A percentile compares a stretch with the other conserved stretches of the same genome.
These are phyloP conservation scores for Botrytis hyacinthi DNA, from an alignment of 2,329 filamentous ascomycete genomes.

Conservation along the genomic window DNA sequence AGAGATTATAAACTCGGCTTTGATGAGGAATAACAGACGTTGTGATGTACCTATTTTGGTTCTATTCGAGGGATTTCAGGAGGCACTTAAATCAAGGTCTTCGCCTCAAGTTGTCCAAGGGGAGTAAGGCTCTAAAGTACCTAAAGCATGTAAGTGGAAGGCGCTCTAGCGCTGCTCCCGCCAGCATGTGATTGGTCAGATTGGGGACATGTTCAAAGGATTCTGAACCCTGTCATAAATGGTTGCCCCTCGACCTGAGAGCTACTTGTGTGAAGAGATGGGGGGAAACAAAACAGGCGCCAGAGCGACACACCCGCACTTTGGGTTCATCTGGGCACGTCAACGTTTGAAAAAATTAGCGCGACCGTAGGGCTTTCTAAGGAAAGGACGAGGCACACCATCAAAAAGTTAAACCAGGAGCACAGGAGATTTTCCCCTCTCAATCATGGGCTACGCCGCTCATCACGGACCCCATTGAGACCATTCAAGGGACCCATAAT, in stretches of 20 bases:
- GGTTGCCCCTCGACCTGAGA: constrained; percentile 16
- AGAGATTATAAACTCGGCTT: constrained; percentile 22
- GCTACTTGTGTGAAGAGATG: constrained; percentile 17
- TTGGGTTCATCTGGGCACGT: constrained; percentile 40
- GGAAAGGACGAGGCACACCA: constrained; percentile 19
- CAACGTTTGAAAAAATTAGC: constrained; percentile 20
- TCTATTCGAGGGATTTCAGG: constrained; percentile 32
- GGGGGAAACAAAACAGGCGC: constrained; percentile 22
- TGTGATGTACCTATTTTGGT: constrained; percentile 36
- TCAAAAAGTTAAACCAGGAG: background rate
- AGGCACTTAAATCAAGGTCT: constrained; percentile 33
- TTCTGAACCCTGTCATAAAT: constrained; percentile 18
- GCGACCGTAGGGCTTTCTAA: constrained; percentile 21
- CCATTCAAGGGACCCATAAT: background rate
- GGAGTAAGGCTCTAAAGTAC: constrained; percentile 35
- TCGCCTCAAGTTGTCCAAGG: constrained; percentile 32
- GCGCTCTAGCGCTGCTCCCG: constrained; percentile 20
- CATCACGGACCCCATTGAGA: constrained; percentile 19
- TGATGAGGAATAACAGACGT: constrained; percentile 27
- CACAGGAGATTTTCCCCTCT: constrained; percentile 19
- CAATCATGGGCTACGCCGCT: constrained; percentile 18
- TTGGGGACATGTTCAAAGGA: constrained; percentile 18
- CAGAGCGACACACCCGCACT: constrained; percentile 31
- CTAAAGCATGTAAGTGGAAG: constrained; percentile 20
- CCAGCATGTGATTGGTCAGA: constrained; percentile 22